Conservation (phyloP, 2,329 filamentous ascomycete species). For the Emmonsia crescens region DNA sequence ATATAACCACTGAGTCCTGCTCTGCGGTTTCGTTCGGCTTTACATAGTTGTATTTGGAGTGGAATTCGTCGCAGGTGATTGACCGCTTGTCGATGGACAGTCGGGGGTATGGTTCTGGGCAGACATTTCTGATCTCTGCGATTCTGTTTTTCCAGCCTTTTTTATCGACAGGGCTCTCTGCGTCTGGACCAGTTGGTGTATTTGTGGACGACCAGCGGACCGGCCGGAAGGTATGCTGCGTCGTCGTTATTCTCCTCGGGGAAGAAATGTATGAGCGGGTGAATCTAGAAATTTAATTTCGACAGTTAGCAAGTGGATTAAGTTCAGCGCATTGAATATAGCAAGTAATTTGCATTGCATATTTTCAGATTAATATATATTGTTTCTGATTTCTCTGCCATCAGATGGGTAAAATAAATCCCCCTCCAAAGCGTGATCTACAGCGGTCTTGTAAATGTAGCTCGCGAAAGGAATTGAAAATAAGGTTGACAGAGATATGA, state of each 20-base stretch:
- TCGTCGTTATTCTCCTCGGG: neutral
- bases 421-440: conserved; percentile 45
- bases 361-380: neutral
- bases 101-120: conserved; percentile 30
- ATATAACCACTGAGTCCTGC: conserved; percentile 28
- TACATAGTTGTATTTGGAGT: conserved; percentile 27
- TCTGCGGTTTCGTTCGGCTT: conserved; percentile 31
- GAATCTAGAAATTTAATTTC: neutral
- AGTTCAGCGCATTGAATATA: neutral
- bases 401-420: conserved; percentile 6
- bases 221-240: neutral
- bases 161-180: conserved; percentile 18
- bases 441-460: conserved; percentile 52
- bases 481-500: conserved; percentile 3
- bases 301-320: neutral
- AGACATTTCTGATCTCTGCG: conserved; percentile 26
- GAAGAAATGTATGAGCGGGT: neutral
- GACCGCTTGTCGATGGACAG: conserved; percentile 21
- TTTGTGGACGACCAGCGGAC: neutral
- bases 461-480: neutral
- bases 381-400: conserved; percentile 35
- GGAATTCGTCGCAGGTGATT: conserved; percentile 28
- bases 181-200: neutral
- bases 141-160: conserved; percentile 28
- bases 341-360: neutral